Conservation (phyloP, 768 basidiomycete species). For the Leccinum incarnatum region DNA sequence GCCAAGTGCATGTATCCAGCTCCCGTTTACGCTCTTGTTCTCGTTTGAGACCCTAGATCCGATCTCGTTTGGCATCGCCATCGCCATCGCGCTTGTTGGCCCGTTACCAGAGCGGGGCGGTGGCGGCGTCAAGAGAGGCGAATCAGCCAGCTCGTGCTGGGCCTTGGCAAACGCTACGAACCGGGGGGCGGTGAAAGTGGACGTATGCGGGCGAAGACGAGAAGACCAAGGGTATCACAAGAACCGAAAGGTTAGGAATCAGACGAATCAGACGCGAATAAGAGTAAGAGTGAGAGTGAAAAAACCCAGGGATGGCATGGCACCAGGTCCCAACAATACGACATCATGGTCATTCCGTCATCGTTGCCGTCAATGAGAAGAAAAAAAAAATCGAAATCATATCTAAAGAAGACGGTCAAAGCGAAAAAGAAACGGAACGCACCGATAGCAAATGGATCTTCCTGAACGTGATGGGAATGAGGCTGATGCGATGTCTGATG, state of each 20-base stretch:
- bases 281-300: background rate
- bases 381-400: background rate
- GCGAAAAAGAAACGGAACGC: background rate
- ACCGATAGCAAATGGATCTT: slow-evolving; percentile 12
- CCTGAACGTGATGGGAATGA: background rate
- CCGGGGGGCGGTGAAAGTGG: background rate
- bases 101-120: background rate
- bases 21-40: background rate
- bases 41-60: background rate
- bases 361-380: background rate
- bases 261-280: background rate
- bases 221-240: background rate
- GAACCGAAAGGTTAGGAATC: background rate
- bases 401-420: background rate
- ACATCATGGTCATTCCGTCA: background rate
- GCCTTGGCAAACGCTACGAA: slow-evolving; percentile 23
- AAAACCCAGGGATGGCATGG: background rate
- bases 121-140: slow-evolving; percentile 1
- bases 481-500: background rate
- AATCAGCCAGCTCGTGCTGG: slow-evolving; percentile 1
- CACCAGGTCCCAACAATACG: background rate
- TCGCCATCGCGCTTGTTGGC: background rate
- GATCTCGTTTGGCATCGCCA: background rate
- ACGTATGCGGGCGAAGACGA: background rate
- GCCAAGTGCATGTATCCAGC: background rate